Evolutionary conservation across 805 yeast species (phyloP).

Genomic region (Metschnikowia similis): DNA sequence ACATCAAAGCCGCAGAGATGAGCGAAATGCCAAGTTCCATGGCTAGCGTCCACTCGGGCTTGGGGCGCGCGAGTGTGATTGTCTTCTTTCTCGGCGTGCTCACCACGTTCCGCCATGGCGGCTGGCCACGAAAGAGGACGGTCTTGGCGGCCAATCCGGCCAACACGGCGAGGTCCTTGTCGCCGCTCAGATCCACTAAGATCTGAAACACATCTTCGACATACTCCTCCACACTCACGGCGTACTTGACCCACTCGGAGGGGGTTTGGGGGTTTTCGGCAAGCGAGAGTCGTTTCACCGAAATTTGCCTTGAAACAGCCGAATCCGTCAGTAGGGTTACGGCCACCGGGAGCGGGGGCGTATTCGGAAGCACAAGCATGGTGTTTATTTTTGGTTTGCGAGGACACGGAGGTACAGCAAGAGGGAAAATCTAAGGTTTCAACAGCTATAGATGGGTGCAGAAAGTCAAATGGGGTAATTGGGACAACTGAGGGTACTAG

Average conservation of each 20-base stretch:
- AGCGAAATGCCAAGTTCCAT: conserved; percentile 28
- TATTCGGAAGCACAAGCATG: conserved; percentile 32
- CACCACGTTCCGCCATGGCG: neutral
- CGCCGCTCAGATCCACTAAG: neutral
- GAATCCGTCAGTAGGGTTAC: neutral
- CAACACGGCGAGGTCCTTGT: neutral
- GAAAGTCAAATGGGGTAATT: too few species aligned
- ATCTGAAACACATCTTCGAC: conserved; percentile 23
- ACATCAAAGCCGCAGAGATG: conserved; percentile 24
- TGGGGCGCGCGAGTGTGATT: neutral
- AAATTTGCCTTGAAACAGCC: neutral
- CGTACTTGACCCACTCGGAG: conserved; percentile 14
- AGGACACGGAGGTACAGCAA: too few species aligned
- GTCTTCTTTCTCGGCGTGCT: neutral
- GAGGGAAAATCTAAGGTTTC: too few species aligned
- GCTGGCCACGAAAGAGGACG: neutral
- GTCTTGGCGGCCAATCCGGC: neutral
- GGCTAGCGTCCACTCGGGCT: conserved; percentile 26
- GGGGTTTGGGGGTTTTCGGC: neutral
- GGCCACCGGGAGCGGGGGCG: conserved; percentile 22
- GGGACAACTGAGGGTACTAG: too few species aligned
- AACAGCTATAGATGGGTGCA: too few species aligned
- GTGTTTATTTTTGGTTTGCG: too few species aligned
- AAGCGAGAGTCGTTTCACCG: neutral
- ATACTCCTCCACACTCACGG: conserved; percentile 32